Percentiles rank a stretch among this genome's conserved stretches.
Conservation (phyloP, 352 stramenopile genomes). For the Globisporangium nagaii region DNA sequence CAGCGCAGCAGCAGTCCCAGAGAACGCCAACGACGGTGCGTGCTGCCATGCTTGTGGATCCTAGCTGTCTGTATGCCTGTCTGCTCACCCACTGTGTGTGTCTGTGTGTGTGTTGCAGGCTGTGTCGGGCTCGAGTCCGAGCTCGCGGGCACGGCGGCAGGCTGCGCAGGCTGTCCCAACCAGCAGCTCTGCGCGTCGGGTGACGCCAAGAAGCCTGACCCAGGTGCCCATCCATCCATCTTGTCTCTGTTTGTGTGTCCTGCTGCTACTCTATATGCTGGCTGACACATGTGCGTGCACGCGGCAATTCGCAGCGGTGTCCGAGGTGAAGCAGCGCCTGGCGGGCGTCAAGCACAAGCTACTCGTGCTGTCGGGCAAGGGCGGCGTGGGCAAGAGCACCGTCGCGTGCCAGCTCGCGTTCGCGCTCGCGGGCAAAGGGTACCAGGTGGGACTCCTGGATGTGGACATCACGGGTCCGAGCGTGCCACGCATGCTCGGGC, state of each 20-base stretch:
- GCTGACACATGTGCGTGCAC: background rate
- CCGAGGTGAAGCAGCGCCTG: conserved; percentile 86
- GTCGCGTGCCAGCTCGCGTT: conserved; percentile 98
- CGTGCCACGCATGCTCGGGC: conserved; percentile 96
- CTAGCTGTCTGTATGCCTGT: background rate
- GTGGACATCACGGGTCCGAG: conserved; percentile 99
- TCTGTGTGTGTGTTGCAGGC: conserved; percentile 18
- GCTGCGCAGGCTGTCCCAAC: conserved; percentile 98
- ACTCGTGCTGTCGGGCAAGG: conserved; percentile 99
- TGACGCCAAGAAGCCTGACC: conserved; percentile 80
- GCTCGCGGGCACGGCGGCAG: conserved; percentile 90
- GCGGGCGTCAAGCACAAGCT: conserved; percentile 94
- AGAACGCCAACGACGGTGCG: conserved; percentile 63
- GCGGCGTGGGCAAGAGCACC: conserved; percentile 99
- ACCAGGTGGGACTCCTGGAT: conserved; percentile 97
- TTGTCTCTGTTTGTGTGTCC: conserved; percentile 15
- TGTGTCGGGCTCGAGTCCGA: conserved; percentile 96
- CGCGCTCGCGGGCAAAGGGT: conserved; percentile 90
- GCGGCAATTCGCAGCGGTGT: no score
- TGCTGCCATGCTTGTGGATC: background rate
- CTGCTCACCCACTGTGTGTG: background rate
- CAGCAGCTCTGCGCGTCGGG: conserved; percentile 94
- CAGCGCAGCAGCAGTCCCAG: conserved; percentile 18
- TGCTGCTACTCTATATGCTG: conserved; percentile 41
- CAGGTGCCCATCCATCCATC: conserved; percentile 24